These are phyloP conservation scores for Strobilomyces dryophilus DNA, from an alignment of 768 basidiomycete genomes.

Conservation along the genomic window DNA sequence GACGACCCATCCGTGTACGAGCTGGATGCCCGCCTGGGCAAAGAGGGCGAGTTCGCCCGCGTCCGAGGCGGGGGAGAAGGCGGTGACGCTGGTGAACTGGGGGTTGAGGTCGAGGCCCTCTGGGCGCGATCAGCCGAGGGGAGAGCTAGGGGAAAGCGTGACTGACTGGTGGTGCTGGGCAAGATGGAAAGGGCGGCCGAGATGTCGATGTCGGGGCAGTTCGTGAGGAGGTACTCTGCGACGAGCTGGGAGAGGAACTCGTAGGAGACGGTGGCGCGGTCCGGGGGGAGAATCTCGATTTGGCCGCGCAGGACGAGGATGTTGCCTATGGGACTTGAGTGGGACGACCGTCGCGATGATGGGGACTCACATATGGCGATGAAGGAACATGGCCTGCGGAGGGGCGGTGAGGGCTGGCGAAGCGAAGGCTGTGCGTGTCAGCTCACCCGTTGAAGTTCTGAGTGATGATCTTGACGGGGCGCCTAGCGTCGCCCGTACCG, in stretches of 20 bases:
- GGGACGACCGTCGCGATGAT: too few species aligned
- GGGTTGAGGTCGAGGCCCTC: slow-evolving; percentile 92
- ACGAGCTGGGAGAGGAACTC: slow-evolving; percentile 80
- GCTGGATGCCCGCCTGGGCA: slow-evolving; percentile 70
- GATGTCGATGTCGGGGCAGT: slow-evolving; percentile 39
- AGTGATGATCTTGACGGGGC: slow-evolving; percentile 60
- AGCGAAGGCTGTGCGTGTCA: background rate
- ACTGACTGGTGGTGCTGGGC: slow-evolving; percentile 72
- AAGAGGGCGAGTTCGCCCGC: slow-evolving; percentile 85
- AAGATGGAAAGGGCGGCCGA: slow-evolving; percentile 29
- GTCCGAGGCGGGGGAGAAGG: slow-evolving; percentile 61
- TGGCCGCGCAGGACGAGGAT: slow-evolving; percentile 83
- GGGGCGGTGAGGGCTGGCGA: background rate
- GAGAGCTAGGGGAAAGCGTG: background rate
- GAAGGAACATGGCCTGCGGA: slow-evolving; percentile 77
- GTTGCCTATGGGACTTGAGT: too few species aligned
- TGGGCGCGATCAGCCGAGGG: slow-evolving; percentile 20
- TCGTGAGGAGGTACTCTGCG: slow-evolving; percentile 72
- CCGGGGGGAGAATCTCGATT: slow-evolving; percentile 65
- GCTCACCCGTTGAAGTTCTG: slow-evolving; percentile 83
- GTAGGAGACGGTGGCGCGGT: slow-evolving; percentile 73
- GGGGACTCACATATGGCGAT: slow-evolving; percentile 71
- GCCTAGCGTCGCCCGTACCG: slow-evolving; percentile 27
- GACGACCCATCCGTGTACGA: slow-evolving; percentile 81
- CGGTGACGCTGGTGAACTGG: slow-evolving; percentile 62